Conservation (phyloP, 257 asterid species). For the Nicotiana tabacum region DNA sequence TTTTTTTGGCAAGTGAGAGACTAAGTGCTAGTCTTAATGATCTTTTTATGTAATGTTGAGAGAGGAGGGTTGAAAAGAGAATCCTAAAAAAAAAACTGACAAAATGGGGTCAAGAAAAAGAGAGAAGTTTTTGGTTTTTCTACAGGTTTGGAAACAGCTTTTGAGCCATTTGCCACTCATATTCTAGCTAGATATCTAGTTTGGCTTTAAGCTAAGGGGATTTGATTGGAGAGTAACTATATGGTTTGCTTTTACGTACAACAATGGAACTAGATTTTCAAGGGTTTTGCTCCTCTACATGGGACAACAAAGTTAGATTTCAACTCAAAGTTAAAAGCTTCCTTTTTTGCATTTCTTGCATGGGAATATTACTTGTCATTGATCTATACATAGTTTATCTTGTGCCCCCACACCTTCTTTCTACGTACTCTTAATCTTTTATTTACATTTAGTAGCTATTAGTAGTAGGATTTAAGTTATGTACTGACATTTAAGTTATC, state of each 20-base stretch:
- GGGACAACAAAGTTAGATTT: slow-evolving; percentile 33
- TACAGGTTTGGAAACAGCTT: slow-evolving; percentile 27
- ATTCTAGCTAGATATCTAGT: slow-evolving; percentile 21
- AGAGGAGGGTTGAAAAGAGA: slow-evolving; percentile 5
- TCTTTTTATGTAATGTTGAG: neutral
- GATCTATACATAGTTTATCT: neutral
- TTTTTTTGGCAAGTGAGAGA: slow-evolving; percentile 18
- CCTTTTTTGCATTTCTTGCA: neutral
- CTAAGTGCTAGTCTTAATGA: slow-evolving; percentile 27
- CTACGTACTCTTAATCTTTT: no score
- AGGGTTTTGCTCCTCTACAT: slow-evolving; percentile 13
- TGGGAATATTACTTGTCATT: neutral
- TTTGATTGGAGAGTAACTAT: slow-evolving; percentile 6
- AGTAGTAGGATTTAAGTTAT: no score
- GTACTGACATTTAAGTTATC: no score
- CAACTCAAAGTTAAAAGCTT: slow-evolving; percentile 21
- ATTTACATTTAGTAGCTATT: no score
- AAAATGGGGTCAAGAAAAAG: slow-evolving; percentile 28
- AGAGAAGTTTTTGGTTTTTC: slow-evolving; percentile 23
- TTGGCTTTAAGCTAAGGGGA: slow-evolving; percentile 24
- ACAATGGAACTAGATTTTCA: slow-evolving; percentile 19
- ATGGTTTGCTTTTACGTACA: slow-evolving; percentile 2
- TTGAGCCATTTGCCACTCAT: slow-evolving; percentile 32
- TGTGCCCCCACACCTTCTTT: neutral
- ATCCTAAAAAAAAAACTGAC: slow-evolving; percentile 34